phyloP scores from a whole-genome alignment of 345 rosid genomes.

The Populus deltoides region DNA sequence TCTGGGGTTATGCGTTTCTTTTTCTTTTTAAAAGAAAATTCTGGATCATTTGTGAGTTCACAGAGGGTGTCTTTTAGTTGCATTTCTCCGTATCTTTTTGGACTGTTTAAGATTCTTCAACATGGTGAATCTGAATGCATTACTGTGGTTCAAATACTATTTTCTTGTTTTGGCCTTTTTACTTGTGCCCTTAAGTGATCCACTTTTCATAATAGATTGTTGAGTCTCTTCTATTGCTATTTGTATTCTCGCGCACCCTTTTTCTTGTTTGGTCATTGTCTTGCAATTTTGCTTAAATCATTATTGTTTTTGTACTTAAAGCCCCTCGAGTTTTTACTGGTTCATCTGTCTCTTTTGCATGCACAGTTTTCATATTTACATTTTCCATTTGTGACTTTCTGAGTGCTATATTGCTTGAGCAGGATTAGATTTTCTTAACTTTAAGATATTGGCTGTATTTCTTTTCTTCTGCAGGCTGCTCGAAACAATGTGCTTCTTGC shows the following conservation, averaged over 20 bases:
- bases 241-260: neutral
- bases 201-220: neutral
- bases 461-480: conserved; percentile 59
- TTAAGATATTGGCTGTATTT: neutral
- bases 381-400: neutral
- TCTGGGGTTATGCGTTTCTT: neutral
- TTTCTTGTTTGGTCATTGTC: neutral
- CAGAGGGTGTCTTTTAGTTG: neutral
- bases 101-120: neutral
- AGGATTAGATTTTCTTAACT: neutral
- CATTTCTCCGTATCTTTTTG: neutral
- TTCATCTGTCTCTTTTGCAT: conserved; percentile 10
- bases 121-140: neutral
- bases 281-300: neutral
- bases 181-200: neutral
- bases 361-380: neutral
- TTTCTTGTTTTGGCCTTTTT: neutral
- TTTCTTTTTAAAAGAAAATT: neutral
- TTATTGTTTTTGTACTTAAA: neutral
- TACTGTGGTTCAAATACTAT: neutral
- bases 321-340: neutral
- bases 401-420: neutral
- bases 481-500: conserved; percentile 92
- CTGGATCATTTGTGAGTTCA: neutral
- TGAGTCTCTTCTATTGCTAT: neutral